These are phyloP conservation scores for Fusarium sp. DNA, from an alignment of 2,329 filamentous ascomycete genomes.

Conservation along the genomic window DNA sequence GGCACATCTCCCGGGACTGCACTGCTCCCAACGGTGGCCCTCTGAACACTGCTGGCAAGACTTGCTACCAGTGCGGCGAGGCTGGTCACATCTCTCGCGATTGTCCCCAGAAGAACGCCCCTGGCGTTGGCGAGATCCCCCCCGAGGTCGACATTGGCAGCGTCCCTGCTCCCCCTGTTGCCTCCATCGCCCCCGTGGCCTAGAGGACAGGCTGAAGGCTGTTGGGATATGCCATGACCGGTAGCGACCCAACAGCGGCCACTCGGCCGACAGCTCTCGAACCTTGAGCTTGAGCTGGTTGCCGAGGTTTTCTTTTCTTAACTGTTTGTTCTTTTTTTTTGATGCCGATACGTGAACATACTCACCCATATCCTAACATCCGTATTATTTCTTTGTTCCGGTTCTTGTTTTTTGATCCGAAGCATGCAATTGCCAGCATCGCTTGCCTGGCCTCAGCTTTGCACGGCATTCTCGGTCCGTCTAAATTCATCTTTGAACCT, in stretches of 20 bases:
- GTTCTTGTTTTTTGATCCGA: constrained; percentile 46
- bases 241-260: constrained; percentile 22
- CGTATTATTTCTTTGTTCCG: constrained; percentile 45
- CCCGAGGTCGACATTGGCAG: constrained; percentile 55
- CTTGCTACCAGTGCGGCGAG: constrained; percentile 97
- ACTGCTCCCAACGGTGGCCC: constrained; percentile 96
- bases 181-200: constrained; percentile 54
- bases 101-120: constrained; percentile 77
- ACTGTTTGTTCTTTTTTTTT: constrained; percentile 40
- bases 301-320: constrained; percentile 40
- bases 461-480: constrained; percentile 46
- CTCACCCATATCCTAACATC: constrained; percentile 33
- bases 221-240: constrained; percentile 16
- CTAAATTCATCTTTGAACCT: constrained; percentile 43
- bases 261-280: constrained; percentile 10
- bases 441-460: constrained; percentile 42
- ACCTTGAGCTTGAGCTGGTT: constrained; percentile 15
- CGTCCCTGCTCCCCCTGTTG: constrained; percentile 57
- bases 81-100: constrained; percentile 96
- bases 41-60: constrained; percentile 95
- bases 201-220: constrained; percentile 39
- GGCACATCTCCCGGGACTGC: constrained; percentile 93
- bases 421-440: constrained; percentile 44
- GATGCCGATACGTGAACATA: constrained; percentile 46
- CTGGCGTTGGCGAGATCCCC: constrained; percentile 56